These are phyloP conservation scores for Heterobasidion irregulare DNA, from an alignment of 1,284 basidiomycete genomes.

Conservation along the genomic window DNA sequence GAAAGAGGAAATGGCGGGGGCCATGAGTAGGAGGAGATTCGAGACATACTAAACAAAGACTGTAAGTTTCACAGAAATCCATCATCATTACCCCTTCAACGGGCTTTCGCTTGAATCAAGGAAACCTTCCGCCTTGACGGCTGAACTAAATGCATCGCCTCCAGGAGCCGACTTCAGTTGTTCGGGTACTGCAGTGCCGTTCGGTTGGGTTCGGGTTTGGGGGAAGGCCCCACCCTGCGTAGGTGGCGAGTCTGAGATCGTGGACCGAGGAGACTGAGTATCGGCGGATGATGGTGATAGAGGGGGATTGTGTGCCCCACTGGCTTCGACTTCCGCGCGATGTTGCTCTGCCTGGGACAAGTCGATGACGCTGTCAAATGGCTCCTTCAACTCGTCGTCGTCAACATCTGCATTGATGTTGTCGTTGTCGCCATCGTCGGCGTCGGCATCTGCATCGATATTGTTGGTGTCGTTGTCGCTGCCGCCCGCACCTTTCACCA, in stretches of 20 bases:
- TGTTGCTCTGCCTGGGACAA: slow-evolving; percentile 16
- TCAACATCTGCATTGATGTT: slow-evolving; percentile 14
- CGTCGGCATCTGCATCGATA: slow-evolving; percentile 2
- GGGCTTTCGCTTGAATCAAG: slow-evolving; percentile 68
- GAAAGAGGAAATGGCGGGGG: slow-evolving; percentile 8
- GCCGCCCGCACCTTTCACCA: not conserved
- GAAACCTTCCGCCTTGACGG: slow-evolving; percentile 61
- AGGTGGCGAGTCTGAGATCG: slow-evolving; percentile 15
- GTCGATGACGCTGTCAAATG: slow-evolving; percentile 23
- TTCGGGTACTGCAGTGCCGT: slow-evolving; percentile 30
- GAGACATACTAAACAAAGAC: not conserved
- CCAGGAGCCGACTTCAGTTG: slow-evolving; percentile 48
- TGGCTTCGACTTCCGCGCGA: slow-evolving; percentile 16
- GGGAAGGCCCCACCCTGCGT: slow-evolving; percentile 37
- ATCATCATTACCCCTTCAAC: slow-evolving; percentile 34
- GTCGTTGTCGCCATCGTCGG: not conserved
- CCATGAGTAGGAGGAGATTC: not conserved
- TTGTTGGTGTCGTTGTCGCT: not conserved
- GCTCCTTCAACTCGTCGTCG: slow-evolving; percentile 17
- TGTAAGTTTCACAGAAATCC: not conserved
- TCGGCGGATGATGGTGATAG: slow-evolving; percentile 1
- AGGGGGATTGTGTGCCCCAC: slow-evolving; percentile 8
- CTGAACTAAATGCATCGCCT: slow-evolving; percentile 51
- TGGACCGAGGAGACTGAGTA: slow-evolving; percentile 11
- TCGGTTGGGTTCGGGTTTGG: slow-evolving; percentile 29